Base-by-base conservation (phyloP, 768 basidiomycete genomes). In the Ramaria sp. region DNA sequence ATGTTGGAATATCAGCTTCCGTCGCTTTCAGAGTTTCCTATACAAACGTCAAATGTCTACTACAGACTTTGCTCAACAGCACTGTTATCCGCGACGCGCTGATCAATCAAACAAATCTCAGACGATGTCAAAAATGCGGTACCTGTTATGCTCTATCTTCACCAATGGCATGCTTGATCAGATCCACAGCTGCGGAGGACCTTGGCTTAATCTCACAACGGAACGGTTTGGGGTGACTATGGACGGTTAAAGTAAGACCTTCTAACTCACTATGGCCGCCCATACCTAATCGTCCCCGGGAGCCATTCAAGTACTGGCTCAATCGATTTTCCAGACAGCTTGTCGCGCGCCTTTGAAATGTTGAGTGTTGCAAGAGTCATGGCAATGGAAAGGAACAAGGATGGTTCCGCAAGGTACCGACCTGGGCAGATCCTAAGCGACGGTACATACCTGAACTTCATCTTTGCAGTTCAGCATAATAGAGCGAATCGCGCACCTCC, bases 341-440 rank as follows among this genome's bases (percentile, higher is more conserved):
- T 34, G 73, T 72, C 1, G 71, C 61, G 2, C 76, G 77, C 30
- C 76, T 69, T 59, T 72, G 48, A 53, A 44, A 74, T 69, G 15
- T 60, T 59, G 57, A 73, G 70, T 1, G 66, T 52, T 1, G 71
- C 67, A 28, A 74, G 62, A 12, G 61, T 63, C 27, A 69, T 68
- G 3, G 71, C 67, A 12, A 68, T 64, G 62, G 69, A 70, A 25
- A 74, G 13, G 15, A 63, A 67, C 3, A 68, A 49, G 3, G 70
- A 71, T 1, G 69, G 65, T n/a, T 75, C 71, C 5, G 72, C 75
- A 34, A 79, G 60, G 43, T 71, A 52, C 24, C 67, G 63, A 5
- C 76, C 78, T 16, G 74, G 49, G 30, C 49, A 34, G 27, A 37
- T 37, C 32, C 49, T 36, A 24, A 10, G 1, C 22, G 18, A 37